Conservation (phyloP, 169 alveolate genomes). For the Eimeria sp. region DNA sequence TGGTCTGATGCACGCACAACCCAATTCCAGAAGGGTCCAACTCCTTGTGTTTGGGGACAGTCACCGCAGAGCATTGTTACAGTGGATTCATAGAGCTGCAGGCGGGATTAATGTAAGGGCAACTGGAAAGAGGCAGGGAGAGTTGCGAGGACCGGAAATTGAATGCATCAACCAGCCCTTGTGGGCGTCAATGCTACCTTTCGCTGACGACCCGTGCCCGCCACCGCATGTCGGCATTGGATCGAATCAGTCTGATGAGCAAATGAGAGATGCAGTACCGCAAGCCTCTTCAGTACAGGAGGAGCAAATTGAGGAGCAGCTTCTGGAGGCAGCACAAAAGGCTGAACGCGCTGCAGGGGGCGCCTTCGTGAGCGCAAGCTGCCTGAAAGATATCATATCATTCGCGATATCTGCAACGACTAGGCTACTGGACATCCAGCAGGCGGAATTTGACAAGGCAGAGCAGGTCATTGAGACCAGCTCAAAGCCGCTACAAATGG, state of each 20-base stretch:
- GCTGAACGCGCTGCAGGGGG: constrained; percentile 53
- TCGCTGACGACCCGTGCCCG: not conserved
- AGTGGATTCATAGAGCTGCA: constrained; percentile 68
- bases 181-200: constrained; percentile 73
- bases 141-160: constrained; percentile 41
- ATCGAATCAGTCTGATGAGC: not conserved
- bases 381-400: not conserved
- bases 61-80: constrained; percentile 59
- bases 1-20: constrained; percentile 42
- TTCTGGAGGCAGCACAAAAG: constrained; percentile 32
- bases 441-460: not conserved
- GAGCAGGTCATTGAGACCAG: not conserved
- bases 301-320: constrained; percentile 6
- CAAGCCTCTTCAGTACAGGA: not conserved
- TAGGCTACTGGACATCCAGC: constrained; percentile 42
- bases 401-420: not conserved
- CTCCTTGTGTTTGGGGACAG: constrained; percentile 52
- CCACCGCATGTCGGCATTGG: not conserved
- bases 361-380: not conserved
- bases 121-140: constrained; percentile 38
- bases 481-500: not conserved
- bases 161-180: constrained; percentile 31
- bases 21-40: constrained; percentile 18
- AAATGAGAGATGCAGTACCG: not conserved
- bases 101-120: constrained; percentile 9